Base-by-base conservation (phyloP, 2,329 filamentous ascomycete species). In the Colletotrichum musae region DNA sequence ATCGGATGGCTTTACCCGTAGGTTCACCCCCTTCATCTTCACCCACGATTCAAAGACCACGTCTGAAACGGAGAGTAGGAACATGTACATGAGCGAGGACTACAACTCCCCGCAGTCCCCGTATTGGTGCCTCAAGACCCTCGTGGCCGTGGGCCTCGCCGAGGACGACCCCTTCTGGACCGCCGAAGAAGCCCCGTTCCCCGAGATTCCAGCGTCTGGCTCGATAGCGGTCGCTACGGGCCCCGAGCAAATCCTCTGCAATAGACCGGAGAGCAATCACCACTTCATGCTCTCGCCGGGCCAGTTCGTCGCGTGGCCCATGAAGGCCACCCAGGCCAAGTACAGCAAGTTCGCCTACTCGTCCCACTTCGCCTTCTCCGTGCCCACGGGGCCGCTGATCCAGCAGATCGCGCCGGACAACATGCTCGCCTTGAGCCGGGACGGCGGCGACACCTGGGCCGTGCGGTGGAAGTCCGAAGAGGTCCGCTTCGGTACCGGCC, bases 31-130 rank as follows among this genome's bases (percentile, higher is more conserved):
- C 15, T 5, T 26, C 21, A 12, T 18, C 18, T n/a, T n/a, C 24
- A 1, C 16, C 16, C 12, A 12, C 50, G 5, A 41, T 10, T 12
- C 4, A 4, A 32, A 9, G 10, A 32, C 6, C 9, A 9, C 28
- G 6, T 32, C 28, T 5, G 1, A 5, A 5, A 26, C 66, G 18
- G 15, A 7, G 1, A 3, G 4, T 2, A n/a, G 51, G 0, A 88
- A 88, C 70, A 87, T 87, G 83, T 88, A 84, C 72, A 81, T 88
- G 80, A 78, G 79, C 43, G 87, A 89, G 73, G 84, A 87, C 70
- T 88, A 89, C 74, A 88, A 88, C 72, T 88, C 86, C 2, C 85
- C 86, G 0, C 86, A 88, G 68, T 88, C 86, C 0, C 79, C 82
- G 0, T 89, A 88, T 72, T 88, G 86, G 87, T 83, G 81, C 7